Evolutionary conservation across 2,329 filamentous ascomycete species (phyloP).

Genomic region (Verticillium klebahnii): DNA sequence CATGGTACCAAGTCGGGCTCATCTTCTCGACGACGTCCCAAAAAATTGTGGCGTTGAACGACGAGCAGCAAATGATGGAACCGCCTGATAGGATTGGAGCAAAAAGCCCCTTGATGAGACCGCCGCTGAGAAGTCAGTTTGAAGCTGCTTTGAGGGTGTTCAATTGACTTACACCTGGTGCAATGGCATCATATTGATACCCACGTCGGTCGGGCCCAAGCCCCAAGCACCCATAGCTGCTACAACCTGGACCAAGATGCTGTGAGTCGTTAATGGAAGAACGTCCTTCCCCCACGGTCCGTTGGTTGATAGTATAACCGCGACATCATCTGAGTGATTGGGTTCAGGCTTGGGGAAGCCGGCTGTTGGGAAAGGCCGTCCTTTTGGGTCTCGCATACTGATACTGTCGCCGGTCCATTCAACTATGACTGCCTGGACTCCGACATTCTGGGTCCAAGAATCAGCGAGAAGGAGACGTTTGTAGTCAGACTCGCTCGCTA

Average conservation of each 20-base stretch:
- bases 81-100: conserved; percentile 49
- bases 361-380: not conserved
- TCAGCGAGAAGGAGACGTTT: not conserved
- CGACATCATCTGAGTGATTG: conserved; percentile 5
- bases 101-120: conserved; percentile 49
- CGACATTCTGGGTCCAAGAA: not conserved
- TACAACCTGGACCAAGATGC: conserved; percentile 2
- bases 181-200: conserved; percentile 5
- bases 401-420: not conserved
- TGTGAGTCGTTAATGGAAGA: conserved; percentile 1
- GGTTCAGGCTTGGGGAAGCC: not conserved
- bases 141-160: not conserved
- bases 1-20: conserved; percentile 52
- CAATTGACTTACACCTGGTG: conserved; percentile 4
- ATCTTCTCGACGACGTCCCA: conserved; percentile 47
- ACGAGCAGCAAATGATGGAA: conserved; percentile 47
- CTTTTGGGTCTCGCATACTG: not conserved
- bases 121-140: conserved; percentile 30
- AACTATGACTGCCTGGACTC: not conserved
- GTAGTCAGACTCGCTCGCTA: not conserved
- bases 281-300: conserved; percentile 5
- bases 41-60: conserved; percentile 49
- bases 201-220: not conserved
- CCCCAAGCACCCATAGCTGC: conserved; percentile 2
- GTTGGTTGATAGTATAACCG: conserved; percentile 2